Evolutionary conservation across 2,329 filamentous ascomycete genomes (phyloP).

Genomic region (Diaporthe amygdali): DNA sequence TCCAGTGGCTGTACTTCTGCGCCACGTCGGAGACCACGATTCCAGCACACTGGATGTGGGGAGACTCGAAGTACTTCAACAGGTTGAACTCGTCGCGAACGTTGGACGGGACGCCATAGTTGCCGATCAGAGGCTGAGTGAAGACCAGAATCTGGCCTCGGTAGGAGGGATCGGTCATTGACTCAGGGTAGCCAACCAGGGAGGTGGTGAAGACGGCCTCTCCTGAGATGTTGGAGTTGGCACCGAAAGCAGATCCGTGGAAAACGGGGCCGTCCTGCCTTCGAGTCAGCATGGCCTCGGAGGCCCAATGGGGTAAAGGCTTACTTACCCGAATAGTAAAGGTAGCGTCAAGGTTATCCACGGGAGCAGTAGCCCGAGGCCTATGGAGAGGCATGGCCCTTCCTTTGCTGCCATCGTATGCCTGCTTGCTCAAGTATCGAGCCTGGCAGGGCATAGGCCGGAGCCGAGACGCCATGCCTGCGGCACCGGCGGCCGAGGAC

Average conservation of each 20-base stretch:
- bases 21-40: conserved; percentile 96
- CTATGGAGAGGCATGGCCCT: conserved; percentile 67
- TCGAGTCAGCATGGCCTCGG: conserved; percentile 13
- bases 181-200: conserved; percentile 97
- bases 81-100: conserved; percentile 87
- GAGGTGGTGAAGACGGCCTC: conserved; percentile 99
- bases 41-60: conserved; percentile 94
- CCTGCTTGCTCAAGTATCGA: conserved; percentile 45
- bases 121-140: conserved; percentile 96
- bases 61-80: conserved; percentile 97
- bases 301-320: not conserved
- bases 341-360: conserved; percentile 80
- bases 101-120: conserved; percentile 93
- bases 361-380: conserved; percentile 66
- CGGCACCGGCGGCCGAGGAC: conserved; percentile 53
- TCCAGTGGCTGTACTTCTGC: conserved; percentile 97
- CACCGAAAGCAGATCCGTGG: conserved; percentile 94
- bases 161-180: conserved; percentile 86
- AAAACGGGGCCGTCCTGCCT: conserved; percentile 89
- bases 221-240: conserved; percentile 94
- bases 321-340: conserved; percentile 83
- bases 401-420: conserved; percentile 72
- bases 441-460: conserved; percentile 40
- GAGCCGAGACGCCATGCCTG: conserved; percentile 38
- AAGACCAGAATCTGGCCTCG: conserved; percentile 97